phyloP scores from a whole-genome alignment of 2,329 filamentous ascomycete species.

The Colletotrichum coccodes region DNA sequence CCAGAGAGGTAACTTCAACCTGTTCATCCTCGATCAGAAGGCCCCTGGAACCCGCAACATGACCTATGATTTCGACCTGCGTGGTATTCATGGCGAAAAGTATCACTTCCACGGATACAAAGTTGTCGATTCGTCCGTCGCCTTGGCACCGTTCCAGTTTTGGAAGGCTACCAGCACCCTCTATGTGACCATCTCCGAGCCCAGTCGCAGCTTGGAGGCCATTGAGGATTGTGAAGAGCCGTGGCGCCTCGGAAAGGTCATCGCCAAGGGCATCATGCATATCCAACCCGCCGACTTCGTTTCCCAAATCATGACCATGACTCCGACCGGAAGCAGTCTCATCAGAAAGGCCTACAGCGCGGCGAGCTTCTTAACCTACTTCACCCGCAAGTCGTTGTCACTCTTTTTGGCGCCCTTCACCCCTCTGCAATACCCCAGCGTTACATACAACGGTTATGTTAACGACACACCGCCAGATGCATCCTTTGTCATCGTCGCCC shows the following conservation, averaged over 20 bases:
- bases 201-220: constrained; percentile 37
- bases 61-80: constrained; percentile 71
- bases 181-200: constrained; percentile 67
- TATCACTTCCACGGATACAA: constrained; percentile 72
- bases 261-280: constrained; percentile 70
- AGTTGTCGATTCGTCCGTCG: constrained; percentile 68
- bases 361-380: constrained; percentile 64
- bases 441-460: constrained; percentile 58
- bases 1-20: constrained; percentile 64
- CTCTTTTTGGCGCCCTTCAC: constrained; percentile 66
- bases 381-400: constrained; percentile 61
- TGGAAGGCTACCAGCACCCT: constrained; percentile 72
- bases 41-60: constrained; percentile 68
- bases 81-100: constrained; percentile 59
- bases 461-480: constrained; percentile 59
- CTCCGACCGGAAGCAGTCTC: constrained; percentile 58
- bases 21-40: constrained; percentile 64
- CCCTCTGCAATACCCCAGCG: constrained; percentile 64
- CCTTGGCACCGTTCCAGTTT: constrained; percentile 64
- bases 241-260: constrained; percentile 52
- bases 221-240: constrained; percentile 47
- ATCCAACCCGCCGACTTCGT: constrained; percentile 64
- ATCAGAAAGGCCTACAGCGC: constrained; percentile 56
- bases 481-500: constrained; percentile 58
- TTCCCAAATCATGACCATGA: constrained; percentile 64